phyloP scores from a whole-genome alignment of 208 protist species.

The Trypanosoma congolense region DNA sequence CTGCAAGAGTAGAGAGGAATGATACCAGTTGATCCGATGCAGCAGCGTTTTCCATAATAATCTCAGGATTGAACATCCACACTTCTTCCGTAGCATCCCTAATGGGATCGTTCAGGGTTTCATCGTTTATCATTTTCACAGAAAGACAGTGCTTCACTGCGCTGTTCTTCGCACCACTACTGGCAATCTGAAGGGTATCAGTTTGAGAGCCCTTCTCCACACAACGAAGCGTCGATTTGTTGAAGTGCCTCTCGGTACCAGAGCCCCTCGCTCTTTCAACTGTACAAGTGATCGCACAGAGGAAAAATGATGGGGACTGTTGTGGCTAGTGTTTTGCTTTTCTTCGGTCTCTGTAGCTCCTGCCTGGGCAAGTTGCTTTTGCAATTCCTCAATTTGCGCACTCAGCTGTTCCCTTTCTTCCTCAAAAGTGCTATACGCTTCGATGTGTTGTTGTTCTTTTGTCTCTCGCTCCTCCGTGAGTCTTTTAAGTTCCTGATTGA shows the following conservation, averaged over 20 bases:
- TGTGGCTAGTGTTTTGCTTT: no score
- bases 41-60: background rate
- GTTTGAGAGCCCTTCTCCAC: no score
- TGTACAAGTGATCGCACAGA: background rate
- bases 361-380: background rate
- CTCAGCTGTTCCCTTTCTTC: background rate
- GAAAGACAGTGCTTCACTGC: no score
- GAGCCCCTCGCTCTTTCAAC: background rate
- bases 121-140: background rate
- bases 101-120: background rate
- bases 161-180: no score
- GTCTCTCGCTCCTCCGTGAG: slow-evolving; percentile 1
- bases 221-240: no score
- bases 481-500: background rate
- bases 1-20: background rate
- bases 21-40: background rate
- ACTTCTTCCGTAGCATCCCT: background rate
- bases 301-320: background rate
- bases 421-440: slow-evolving; percentile 2
- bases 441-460: background rate
- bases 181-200: no score
- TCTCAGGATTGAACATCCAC: background rate
- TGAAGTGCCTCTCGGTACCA: no score
- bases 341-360: no score
- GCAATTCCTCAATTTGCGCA: background rate